Percentiles rank a stretch among this genome's conserved stretches.
Evolutionary conservation across 331 rosid genomes (phyloP).

Genomic region (Cydonia oblonga): DNA sequence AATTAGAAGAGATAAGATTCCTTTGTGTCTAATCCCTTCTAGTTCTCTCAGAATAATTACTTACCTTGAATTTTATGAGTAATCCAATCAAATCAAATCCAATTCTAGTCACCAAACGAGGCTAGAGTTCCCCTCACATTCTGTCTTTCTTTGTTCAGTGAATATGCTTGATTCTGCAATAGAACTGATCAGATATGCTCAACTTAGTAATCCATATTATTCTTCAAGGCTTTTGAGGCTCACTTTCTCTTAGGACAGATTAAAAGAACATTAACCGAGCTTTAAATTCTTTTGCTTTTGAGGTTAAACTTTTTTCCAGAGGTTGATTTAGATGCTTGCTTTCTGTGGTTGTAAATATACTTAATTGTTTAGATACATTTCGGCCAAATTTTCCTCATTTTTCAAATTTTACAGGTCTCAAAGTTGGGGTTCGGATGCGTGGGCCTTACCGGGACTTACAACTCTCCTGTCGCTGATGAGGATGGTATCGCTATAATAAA

Average conservation of each 20-base stretch:
- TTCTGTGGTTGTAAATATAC: not conserved
- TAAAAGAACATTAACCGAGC: not conserved
- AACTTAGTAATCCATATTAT: too few species aligned
- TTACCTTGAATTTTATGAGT: too few species aligned
- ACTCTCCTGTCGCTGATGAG: conserved; percentile 20
- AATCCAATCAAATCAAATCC: too few species aligned
- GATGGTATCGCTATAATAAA: conserved; percentile 17
- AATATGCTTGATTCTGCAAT: not conserved
- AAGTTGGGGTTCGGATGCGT: conserved; percentile 34
- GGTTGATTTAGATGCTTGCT: not conserved
- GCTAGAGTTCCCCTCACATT: not conserved
- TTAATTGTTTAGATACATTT: too few species aligned
- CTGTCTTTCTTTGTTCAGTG: not conserved
- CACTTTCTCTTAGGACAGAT: too few species aligned
- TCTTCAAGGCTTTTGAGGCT: too few species aligned
- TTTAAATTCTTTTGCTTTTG: too few species aligned
- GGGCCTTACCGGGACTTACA: conserved; percentile 23
- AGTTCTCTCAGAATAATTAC: too few species aligned
- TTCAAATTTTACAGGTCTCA: conserved; percentile 18
- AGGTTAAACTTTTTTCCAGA: not conserved
- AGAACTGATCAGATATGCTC: not conserved
- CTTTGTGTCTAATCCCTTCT: too few species aligned
- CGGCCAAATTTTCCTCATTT: too few species aligned
- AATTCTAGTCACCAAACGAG: too few species aligned
- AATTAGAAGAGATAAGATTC: too few species aligned